phyloP scores from a whole-genome alignment of 2,329 filamentous ascomycete species.

The Paraphaeosphaeria sporulosa region DNA sequence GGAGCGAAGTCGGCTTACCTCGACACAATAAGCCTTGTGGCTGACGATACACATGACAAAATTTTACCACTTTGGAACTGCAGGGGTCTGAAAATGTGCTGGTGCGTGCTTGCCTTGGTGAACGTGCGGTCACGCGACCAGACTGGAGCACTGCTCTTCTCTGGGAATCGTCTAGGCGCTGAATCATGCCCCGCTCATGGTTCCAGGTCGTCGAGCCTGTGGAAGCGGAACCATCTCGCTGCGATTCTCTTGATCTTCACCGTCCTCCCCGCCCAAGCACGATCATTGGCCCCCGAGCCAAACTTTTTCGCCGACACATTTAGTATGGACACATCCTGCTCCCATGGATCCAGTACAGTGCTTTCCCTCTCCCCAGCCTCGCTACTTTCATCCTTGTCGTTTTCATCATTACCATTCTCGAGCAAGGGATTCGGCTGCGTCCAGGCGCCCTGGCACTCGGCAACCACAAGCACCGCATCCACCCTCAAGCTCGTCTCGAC shows the following conservation, averaged over 20 bases:
- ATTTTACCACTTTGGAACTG: not conserved
- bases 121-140: not conserved
- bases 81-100: not conserved
- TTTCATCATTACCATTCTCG: slow-evolving; percentile 50
- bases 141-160: too few species aligned
- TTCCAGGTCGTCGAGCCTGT: slow-evolving; percentile 21
- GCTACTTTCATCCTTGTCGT: not conserved
- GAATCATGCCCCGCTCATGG: not conserved
- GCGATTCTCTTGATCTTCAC: slow-evolving; percentile 53
- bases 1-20: slow-evolving; percentile 6
- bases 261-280: slow-evolving; percentile 58
- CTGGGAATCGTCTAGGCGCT: not conserved
- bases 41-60: slow-evolving; percentile 26
- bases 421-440: slow-evolving; percentile 2
- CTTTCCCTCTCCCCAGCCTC: slow-evolving; percentile 53
- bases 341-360: slow-evolving; percentile 48
- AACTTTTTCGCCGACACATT: slow-evolving; percentile 55
- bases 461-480: slow-evolving; percentile 49
- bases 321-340: slow-evolving; percentile 56
- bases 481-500: slow-evolving; percentile 64
- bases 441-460: slow-evolving; percentile 44
- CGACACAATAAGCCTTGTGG: slow-evolving; percentile 36
- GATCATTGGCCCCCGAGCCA: slow-evolving; percentile 40
- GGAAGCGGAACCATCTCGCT: slow-evolving; percentile 53
- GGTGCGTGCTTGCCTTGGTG: not conserved